These are phyloP conservation scores for Diplotaxis tenuifolia DNA, from an alignment of 345 rosid species.

Conservation along the genomic window DNA sequence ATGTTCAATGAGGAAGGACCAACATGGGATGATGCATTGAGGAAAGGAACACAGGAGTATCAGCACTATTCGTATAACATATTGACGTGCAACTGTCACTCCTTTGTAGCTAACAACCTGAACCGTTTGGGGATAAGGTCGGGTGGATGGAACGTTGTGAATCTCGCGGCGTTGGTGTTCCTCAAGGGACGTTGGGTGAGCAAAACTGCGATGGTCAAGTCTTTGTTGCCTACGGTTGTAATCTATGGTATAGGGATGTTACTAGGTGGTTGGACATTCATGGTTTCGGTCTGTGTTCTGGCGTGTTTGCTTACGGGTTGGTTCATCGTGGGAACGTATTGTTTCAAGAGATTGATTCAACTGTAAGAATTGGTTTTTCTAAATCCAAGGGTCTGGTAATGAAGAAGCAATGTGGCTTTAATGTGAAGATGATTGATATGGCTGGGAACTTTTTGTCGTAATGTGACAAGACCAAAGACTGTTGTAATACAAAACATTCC, in stretches of 20 bases:
- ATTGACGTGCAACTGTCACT: constrained; percentile 95
- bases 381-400: no score
- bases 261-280: constrained; percentile 64
- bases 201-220: constrained; percentile 49
- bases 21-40: constrained; percentile 74
- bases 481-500: no score
- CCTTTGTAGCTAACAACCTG: constrained; percentile 85
- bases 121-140: constrained; percentile 69
- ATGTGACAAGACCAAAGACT: no score
- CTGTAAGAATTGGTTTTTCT: constrained; percentile 42
- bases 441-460: no score
- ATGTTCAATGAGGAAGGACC: constrained; percentile 41
- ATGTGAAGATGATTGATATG: no score
- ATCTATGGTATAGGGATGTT: constrained; percentile 51
- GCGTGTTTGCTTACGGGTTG: constrained; percentile 63
- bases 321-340: constrained; percentile 79
- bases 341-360: constrained; percentile 67
- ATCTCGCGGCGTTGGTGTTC: constrained; percentile 66
- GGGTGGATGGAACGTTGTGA: constrained; percentile 90
- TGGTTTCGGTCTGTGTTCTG: constrained; percentile 49
- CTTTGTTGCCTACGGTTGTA: constrained; percentile 57
- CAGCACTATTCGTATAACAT: constrained; percentile 79
- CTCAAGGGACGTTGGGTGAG: constrained; percentile 80
- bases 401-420: no score
- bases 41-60: constrained; percentile 72